Percentiles rank a stretch among this genome's conserved stretches.
These are phyloP conservation scores for Batkoa obscura DNA, from an alignment of 371 early-diverging fungal species.

Conservation along the genomic window DNA sequence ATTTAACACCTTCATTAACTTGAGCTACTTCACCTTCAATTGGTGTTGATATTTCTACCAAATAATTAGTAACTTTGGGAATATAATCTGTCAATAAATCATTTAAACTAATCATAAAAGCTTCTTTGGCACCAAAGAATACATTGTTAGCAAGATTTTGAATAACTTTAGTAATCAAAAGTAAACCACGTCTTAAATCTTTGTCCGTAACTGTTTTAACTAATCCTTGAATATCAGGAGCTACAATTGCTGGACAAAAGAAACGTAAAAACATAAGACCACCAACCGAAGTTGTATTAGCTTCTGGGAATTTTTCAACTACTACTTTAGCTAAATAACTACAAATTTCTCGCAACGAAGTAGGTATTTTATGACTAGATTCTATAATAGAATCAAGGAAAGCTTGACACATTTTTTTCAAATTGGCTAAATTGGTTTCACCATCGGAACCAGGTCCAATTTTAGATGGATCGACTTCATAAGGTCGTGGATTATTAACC, in stretches of 20 bases:
- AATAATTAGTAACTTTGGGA: conserved; percentile 34
- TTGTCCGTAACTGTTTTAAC: conserved; percentile 26
- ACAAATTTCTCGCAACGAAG: conserved; percentile 59
- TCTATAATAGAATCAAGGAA: conserved; percentile 69
- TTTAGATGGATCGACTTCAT: conserved; percentile 69
- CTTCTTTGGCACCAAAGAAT: conserved; percentile 80
- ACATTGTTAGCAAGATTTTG: conserved; percentile 90
- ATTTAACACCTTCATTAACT: neutral
- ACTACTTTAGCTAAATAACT: conserved; percentile 56
- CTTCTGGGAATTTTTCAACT: conserved; percentile 63
- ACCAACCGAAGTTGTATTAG: conserved; percentile 72
- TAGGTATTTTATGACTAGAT: conserved; percentile 47
- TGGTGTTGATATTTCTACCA: conserved; percentile 30
- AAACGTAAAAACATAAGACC: conserved; percentile 89
- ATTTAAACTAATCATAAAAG: conserved; percentile 75
- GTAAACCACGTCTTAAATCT: conserved; percentile 62
- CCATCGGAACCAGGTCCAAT: conserved; percentile 39
- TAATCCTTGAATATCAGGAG: conserved; percentile 50
- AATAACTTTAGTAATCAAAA: conserved; percentile 83
- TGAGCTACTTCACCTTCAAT: neutral
- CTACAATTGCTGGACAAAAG: conserved; percentile 87
- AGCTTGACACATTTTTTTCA: conserved; percentile 48
- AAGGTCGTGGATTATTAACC: conserved; percentile 26
- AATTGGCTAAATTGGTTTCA: conserved; percentile 52
- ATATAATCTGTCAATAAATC: conserved; percentile 59